Base-by-base conservation (phyloP, 495 filamentous ascomycete genomes). In the Cairneyella variabilis region DNA sequence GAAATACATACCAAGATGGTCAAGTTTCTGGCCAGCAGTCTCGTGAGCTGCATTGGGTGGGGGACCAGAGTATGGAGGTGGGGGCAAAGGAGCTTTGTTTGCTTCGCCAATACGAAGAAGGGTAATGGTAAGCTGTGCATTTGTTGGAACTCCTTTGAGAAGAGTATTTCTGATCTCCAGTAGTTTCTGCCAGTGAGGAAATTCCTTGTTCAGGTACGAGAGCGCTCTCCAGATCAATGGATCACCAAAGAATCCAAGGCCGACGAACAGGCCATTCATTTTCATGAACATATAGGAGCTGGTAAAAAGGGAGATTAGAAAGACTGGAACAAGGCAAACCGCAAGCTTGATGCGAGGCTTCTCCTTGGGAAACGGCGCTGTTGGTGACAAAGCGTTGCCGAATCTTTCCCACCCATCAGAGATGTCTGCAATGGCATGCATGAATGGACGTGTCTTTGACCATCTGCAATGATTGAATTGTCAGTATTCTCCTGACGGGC, bases 101-200 rank as follows among this genome's bases (percentile, higher is more conserved):
- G 82, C 84, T 70, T 95, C 90, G 46, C 90, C 89, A 48, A 91
- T 83, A 32, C 91, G 86, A 22, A 96, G 84, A 11, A 95, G 77
- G 3, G 90, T 95, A 40, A 96, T 67, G 0, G 90, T 88, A 12
- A 96, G 75, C 58, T 95, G 90, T 16, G 89, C 89, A 62, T 95
- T 93, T 3, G 90, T 95, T 0, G 90, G 90, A 32, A 91, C 82
- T n/a, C 86, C 88, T 61, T 86, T 84, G 46, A 96, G 81, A 2
- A 95, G 58, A 3, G 85, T 88, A 61, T 85, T 90, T 44, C 53
- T 60, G 22, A 66, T 32, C 23, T 62, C 53, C 17, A 93, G 71
- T 3, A 84, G 63, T 51, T 87, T 85, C 57, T 85, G 75, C 90
- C 90, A 96, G 63, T 86, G 62, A 3, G 89, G 89, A 53, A 83